Evolutionary conservation across 1,284 basidiomycete genomes (phyloP), one percentile per base, ranked within the genome.

Genomic region (Schizophyllum amplum): DNA sequence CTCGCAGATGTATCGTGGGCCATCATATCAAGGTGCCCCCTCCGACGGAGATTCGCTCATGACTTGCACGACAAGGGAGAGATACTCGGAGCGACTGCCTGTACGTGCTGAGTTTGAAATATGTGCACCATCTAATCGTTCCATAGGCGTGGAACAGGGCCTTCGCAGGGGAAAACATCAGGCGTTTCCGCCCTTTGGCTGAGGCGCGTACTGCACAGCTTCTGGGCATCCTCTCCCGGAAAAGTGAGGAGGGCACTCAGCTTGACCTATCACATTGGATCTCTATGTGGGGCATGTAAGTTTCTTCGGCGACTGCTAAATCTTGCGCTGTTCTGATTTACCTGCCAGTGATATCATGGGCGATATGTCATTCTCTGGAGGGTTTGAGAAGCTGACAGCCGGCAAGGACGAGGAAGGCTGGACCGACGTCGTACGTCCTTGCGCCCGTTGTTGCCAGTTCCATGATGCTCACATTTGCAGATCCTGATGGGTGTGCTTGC

Each of bases 231-330:
- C 33, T 42, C 33, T 9, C 33, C 33, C 11, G 17, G 33, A 42
- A 42, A 17, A 2, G 13, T 42, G 33, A 42, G 17, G 33, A 3
- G 2, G 33, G 33, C 33, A 17, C 11, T 3, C 3, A 9, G 4
- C 3, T 42, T 9, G 33, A 42, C 33, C 33, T 42, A 2, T 42
- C 59, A 82, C 83, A 20, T 81, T 78, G 57, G 83, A 85, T 64
- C 77, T 85, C 58, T 3, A 42, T 42, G 33, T 42, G 33, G 33
- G 33, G 33, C 33, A 42, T 42, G 33, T 42, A 42, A 9, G 33
- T 42, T 33, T 70, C 42, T 47, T 5, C 25, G 6, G 27, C 61
- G 55, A 1, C 62, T 60, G 24, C 57, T 26, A 15, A 48, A 11
- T 48, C 23, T 51, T 17, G 33, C 13, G 24, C 33, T 23, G 48